Percentiles rank a stretch among this genome's conserved stretches.
Conservation (phyloP, 2,329 filamentous ascomycete species). For the Fonsecaea erecta region DNA sequence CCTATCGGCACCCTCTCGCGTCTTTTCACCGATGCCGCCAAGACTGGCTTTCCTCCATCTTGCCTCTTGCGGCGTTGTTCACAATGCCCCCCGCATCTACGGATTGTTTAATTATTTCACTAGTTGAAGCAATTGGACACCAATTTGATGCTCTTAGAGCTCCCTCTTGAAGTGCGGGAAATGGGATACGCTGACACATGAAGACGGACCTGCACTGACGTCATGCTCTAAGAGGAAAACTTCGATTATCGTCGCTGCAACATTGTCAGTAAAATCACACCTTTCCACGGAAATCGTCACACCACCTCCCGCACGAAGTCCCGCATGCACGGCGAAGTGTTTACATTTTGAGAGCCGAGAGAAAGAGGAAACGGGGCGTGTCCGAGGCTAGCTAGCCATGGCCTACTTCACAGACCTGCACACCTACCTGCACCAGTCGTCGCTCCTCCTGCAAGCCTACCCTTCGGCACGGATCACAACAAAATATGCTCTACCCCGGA, state of each 20-base stretch:
- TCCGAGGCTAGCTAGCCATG: constrained; percentile 60
- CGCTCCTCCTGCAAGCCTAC: constrained; percentile 81
- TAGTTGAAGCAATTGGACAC: not conserved
- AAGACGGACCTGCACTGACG: not conserved
- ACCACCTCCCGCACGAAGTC: not conserved
- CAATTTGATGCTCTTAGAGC: not conserved
- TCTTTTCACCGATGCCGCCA: not conserved
- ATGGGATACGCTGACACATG: not conserved
- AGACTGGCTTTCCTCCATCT: not conserved
- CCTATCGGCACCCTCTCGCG: too few species aligned
- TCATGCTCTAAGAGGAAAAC: not conserved
- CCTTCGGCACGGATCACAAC: constrained; percentile 87
- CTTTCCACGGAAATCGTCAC: not conserved
- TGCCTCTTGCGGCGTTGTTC: not conserved
- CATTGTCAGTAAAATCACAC: not conserved
- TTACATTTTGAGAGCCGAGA: not conserved
- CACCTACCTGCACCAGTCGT: constrained; percentile 89
- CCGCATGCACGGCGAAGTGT: not conserved
- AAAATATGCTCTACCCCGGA: constrained; percentile 67
- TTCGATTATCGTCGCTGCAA: not conserved
- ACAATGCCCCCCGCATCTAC: not conserved
- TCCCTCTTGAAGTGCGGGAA: not conserved
- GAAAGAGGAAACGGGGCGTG: not conserved
- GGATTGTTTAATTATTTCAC: not conserved
- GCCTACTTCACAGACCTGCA: constrained; percentile 79